These are phyloP conservation scores for Gentiana straminea DNA, from an alignment of 257 asterid species.

Conservation along the genomic window DNA sequence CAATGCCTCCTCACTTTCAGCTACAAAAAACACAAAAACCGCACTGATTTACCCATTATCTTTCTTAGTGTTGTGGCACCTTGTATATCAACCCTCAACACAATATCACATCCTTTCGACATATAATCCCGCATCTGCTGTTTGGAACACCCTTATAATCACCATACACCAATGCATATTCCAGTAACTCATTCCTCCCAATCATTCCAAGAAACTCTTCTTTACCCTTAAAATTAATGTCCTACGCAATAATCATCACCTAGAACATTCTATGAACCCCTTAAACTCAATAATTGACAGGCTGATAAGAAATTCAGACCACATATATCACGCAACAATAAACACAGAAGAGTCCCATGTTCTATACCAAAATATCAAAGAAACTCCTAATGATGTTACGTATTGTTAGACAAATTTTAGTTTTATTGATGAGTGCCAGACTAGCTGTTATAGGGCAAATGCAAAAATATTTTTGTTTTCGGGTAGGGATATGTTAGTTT, in stretches of 20 bases:
- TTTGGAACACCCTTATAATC: constrained; percentile 79
- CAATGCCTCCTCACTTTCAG: constrained; percentile 92
- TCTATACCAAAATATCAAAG: too few species aligned
- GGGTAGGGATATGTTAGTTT: too few species aligned
- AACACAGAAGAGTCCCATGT: constrained; percentile 30
- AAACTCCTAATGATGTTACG: too few species aligned
- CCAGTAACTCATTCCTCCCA: constrained; percentile 60
- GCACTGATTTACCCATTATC: constrained; percentile 47
- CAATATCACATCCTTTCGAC: constrained; percentile 76
- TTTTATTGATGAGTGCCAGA: too few species aligned
- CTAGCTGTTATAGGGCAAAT: too few species aligned
- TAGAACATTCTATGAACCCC: constrained; percentile 41
- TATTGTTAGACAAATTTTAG: too few species aligned
- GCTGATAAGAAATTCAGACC: constrained; percentile 56
- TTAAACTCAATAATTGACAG: constrained; percentile 52
- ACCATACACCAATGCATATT: constrained; percentile 90
- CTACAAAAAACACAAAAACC: constrained; percentile 69
- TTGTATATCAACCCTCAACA: constrained; percentile 87
- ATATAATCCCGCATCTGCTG: constrained; percentile 75
- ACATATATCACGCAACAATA: too few species aligned
- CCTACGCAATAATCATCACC: constrained; percentile 44
- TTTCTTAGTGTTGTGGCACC: constrained; percentile 72
- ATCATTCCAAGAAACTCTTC: constrained; percentile 72
- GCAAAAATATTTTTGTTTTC: too few species aligned
- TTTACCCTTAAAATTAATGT: constrained; percentile 60